phyloP scores from a whole-genome alignment of 83 land plant genomes.

The Picea abies region DNA sequence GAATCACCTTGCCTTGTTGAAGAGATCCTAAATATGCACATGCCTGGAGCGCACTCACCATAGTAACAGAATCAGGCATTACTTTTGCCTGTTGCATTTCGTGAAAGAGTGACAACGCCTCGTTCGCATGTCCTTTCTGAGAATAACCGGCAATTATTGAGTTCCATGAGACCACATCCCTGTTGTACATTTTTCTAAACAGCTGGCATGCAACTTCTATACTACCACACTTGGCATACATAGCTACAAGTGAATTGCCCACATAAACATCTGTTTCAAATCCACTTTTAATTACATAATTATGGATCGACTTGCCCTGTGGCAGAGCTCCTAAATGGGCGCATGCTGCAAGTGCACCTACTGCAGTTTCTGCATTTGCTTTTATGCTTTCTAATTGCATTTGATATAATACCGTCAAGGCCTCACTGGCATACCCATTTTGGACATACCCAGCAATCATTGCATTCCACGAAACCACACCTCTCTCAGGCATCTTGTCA shows the following conservation, averaged over 20 bases:
- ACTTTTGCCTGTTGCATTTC: constrained; percentile 37
- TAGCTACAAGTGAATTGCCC: constrained; percentile 30
- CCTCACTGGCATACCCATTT: constrained; percentile 48
- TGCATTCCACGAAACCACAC: constrained; percentile 70
- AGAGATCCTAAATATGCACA: constrained; percentile 20
- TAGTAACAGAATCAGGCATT: constrained; percentile 39
- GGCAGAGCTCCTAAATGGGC: not conserved
- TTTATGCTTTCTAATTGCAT: not conserved
- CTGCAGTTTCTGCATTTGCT: not conserved
- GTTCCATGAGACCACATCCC: constrained; percentile 41
- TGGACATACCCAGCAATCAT: constrained; percentile 63
- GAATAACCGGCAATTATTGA: constrained; percentile 43
- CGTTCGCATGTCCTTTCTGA: constrained; percentile 20
- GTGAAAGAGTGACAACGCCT: constrained; percentile 23
- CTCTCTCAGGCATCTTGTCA: constrained; percentile 45
- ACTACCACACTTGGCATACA: constrained; percentile 48
- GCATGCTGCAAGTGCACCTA: constrained; percentile 37
- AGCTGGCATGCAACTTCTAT: constrained; percentile 23
- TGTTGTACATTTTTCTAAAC: constrained; percentile 25
- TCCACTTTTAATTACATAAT: constrained; percentile 24
- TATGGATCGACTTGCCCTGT: constrained; percentile 20
- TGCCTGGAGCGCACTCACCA: constrained; percentile 39
- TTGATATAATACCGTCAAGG: constrained; percentile 30
- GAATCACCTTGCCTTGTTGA: constrained; percentile 31
- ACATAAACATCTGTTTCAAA: constrained; percentile 23